Base-by-base conservation (phyloP, 495 filamentous ascomycete genomes). In the Bryoglossum gracile region DNA sequence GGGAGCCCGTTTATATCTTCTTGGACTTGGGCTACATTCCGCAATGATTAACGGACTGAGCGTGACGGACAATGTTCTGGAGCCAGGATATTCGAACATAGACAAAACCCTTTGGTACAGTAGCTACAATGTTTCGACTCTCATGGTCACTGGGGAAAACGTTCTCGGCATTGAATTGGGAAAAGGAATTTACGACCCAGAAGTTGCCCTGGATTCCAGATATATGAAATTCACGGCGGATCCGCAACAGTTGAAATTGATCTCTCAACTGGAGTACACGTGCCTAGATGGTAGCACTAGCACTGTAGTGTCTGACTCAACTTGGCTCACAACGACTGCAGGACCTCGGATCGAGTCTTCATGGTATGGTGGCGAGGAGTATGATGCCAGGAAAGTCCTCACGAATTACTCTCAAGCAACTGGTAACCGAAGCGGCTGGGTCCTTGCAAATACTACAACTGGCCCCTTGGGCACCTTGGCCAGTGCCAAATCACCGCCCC, bases 181-280 rank as follows among this genome's bases (percentile, higher is more conserved):
- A n/a, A 40, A 40, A 22, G 37, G 37, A 4, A 22, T 18, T 19
- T 40, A 40, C 22, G 37, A 40, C 22, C 14, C 37, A 4, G 37
- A 40, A 18, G 8, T 9, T n/a, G 37, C 14, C 10, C 18, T 40
- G 37, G 22, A 40, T 11, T n/a, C 14, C 8, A 3, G 37, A 19
- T 40, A 40, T 18, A 40, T 40, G 37, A 17, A 40, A 40, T 40
- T 40, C 22, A 40, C 37, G 2, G 37, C 10, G 10, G 11, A n/a
- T 5, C 37, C 37, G n/a, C 3, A 11, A 18, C 37, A 40, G 11
- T 40, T 40, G 37, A 40, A 19, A 3, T 18, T 40, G 2, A 40
- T 40, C n/a, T n/a, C 37, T 9, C 37, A 40, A 18, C 37, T 40
- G 14, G 37, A 40, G 37, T 40, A 40, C 37, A 40, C 37, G 11